phyloP scores from a whole-genome alignment of 805 yeast genomes.

The Starmera amethionina region DNA sequence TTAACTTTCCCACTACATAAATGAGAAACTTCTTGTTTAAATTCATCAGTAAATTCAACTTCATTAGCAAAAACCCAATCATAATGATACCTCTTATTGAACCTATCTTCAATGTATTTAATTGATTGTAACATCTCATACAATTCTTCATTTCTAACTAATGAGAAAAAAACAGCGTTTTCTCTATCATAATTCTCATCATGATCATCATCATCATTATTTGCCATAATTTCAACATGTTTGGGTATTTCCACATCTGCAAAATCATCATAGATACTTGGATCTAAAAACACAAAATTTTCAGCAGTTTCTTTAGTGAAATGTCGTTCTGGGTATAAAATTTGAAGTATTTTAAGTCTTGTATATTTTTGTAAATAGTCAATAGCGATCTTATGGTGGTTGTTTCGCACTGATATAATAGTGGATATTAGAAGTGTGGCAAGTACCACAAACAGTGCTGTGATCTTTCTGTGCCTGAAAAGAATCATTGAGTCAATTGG shows the following conservation, averaged over 20 bases:
- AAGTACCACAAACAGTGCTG: neutral
- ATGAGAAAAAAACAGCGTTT: slow-evolving; percentile 59
- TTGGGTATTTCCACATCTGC: neutral
- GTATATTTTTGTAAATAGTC: slow-evolving; percentile 11
- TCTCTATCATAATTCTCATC: slow-evolving; percentile 27
- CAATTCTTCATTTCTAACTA: slow-evolving; percentile 62
- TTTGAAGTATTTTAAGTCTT: slow-evolving; percentile 12
- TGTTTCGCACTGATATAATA: slow-evolving; percentile 4
- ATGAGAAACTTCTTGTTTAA: slow-evolving; percentile 34
- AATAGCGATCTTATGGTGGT: slow-evolving; percentile 13
- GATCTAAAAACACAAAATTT: slow-evolving; percentile 8
- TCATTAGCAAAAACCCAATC: slow-evolving; percentile 77
- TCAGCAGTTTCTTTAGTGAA: slow-evolving; percentile 14
- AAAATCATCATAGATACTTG: slow-evolving; percentile 3
- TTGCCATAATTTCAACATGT: slow-evolving; percentile 2
- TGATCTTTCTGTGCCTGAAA: slow-evolving; percentile 1
- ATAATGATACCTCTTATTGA: slow-evolving; percentile 50
- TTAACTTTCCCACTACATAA: slow-evolving; percentile 46
- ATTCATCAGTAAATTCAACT: slow-evolving; percentile 44
- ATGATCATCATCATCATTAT: slow-evolving; percentile 3
- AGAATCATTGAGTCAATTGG: neutral
- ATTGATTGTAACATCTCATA: slow-evolving; percentile 48
- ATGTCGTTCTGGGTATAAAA: slow-evolving; percentile 15
- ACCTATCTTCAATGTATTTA: slow-evolving; percentile 54
- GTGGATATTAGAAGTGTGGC: neutral